phyloP scores from a whole-genome alignment of 1,139 yeast genomes.

The Pneumocystis wakefieldiae region DNA sequence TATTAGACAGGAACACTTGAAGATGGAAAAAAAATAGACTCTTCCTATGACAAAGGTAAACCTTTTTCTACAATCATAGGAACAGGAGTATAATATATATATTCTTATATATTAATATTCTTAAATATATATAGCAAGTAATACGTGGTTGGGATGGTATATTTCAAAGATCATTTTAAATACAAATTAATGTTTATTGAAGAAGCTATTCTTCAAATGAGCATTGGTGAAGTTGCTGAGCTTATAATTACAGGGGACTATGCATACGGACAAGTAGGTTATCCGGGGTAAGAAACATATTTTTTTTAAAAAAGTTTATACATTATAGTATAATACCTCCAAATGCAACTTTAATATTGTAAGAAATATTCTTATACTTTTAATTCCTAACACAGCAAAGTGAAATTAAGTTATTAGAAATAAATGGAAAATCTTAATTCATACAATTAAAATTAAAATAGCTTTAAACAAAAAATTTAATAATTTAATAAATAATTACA shows the following conservation, averaged over 20 bases:
- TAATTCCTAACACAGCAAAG: background rate
- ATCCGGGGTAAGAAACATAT: background rate
- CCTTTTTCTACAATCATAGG: slow-evolving; percentile 91
- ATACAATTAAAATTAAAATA: background rate
- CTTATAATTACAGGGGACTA: slow-evolving; percentile 78
- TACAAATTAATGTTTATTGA: slow-evolving; percentile 33
- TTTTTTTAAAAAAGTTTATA: slow-evolving; percentile 36
- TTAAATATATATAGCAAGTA: background rate
- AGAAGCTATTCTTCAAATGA: slow-evolving; percentile 76
- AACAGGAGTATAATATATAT: slow-evolving; percentile 23
- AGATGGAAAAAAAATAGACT: slow-evolving; percentile 88
- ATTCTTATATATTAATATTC: background rate
- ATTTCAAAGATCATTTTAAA: background rate
- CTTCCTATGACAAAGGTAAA: slow-evolving; percentile 74
- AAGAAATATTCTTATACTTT: background rate
- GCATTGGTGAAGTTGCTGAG: slow-evolving; percentile 82
- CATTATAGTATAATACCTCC: slow-evolving; percentile 95
- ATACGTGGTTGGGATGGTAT: slow-evolving; percentile 2
- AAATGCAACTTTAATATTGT: slow-evolving; percentile 56
- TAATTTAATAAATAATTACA: background rate
- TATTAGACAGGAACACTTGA: slow-evolving; percentile 57
- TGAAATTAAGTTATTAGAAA: slow-evolving; percentile 12
- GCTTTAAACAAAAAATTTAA: background rate
- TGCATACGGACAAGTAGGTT: slow-evolving; percentile 50
- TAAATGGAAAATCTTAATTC: slow-evolving; percentile 6